These are phyloP conservation scores for Acacia acuminata DNA, from an alignment of 306 rosid genomes.

Conservation along the genomic window DNA sequence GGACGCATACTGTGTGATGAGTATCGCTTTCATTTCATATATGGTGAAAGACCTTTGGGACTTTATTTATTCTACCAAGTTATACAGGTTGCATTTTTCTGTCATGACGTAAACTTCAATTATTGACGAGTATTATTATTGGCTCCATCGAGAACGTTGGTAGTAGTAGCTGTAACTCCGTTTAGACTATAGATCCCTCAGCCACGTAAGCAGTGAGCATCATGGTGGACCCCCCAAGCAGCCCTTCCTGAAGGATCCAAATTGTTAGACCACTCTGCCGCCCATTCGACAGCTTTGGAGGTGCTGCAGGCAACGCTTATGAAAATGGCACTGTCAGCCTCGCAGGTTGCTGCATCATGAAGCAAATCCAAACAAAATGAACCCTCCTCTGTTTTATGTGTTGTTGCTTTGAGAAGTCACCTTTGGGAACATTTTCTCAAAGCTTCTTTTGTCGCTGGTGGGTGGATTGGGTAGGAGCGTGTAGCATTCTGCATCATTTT, in stretches of 20 bases:
- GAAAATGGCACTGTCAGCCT: conserved; percentile 76
- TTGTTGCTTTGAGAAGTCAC: conserved; percentile 36
- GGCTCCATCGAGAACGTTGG: neutral
- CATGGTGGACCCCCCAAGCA: conserved; percentile 29
- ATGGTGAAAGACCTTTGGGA: neutral
- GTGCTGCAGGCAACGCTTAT: conserved; percentile 90
- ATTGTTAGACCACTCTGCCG: conserved; percentile 61
- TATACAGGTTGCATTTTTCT: neutral
- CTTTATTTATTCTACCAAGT: too few species aligned
- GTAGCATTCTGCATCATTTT: conserved; percentile 78
- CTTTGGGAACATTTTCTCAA: conserved; percentile 91
- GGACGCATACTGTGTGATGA: neutral
- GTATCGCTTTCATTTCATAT: neutral
- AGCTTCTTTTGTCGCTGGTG: conserved; percentile 84
- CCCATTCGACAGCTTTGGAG: conserved; percentile 85
- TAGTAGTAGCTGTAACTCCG: neutral
- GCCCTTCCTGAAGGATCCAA: conserved; percentile 96
- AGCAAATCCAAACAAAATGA: neutral
- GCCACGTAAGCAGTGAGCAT: neutral
- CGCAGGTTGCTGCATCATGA: conserved; percentile 67
- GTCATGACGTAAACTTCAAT: neutral
- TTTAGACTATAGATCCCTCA: neutral
- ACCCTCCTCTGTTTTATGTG: neutral
- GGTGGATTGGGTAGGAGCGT: conserved; percentile 74
- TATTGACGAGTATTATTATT: neutral